Evolutionary conservation across 352 stramenopile species (phyloP).

Genomic region (Phytophthora sp.): DNA sequence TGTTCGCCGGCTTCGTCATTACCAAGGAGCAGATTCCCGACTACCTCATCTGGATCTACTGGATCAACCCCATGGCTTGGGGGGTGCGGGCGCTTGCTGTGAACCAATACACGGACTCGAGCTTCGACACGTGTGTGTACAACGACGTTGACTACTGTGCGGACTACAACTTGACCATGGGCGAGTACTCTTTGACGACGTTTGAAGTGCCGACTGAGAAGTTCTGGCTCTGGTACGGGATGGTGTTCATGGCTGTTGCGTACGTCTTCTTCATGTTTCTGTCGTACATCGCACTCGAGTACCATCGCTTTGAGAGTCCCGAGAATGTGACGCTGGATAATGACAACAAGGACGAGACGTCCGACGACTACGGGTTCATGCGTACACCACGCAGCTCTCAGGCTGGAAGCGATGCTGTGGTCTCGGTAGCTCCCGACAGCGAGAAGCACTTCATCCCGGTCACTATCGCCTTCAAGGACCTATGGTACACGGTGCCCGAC

Average conservation of each 20-base stretch:
- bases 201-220: slow-evolving; percentile 26
- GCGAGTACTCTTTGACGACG: slow-evolving; percentile 19
- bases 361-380: slow-evolving; percentile 12
- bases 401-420: neutral
- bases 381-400: slow-evolving; percentile 5
- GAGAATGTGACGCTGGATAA: slow-evolving; percentile 23
- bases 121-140: slow-evolving; percentile 22
- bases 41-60: slow-evolving; percentile 38
- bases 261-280: slow-evolving; percentile 35
- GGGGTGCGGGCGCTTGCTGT: slow-evolving; percentile 19
- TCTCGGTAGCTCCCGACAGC: neutral
- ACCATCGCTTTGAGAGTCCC: slow-evolving; percentile 13
- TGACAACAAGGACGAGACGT: neutral
- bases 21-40: slow-evolving; percentile 31
- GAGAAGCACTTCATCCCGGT: too few species aligned
- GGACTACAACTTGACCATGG: slow-evolving; percentile 18
- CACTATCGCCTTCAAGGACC: too few species aligned
- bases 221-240: slow-evolving; percentile 27
- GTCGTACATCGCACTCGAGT: slow-evolving; percentile 26
- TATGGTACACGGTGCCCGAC: too few species aligned
- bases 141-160: slow-evolving; percentile 20
- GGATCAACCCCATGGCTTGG: slow-evolving; percentile 27
- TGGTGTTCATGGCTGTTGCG: slow-evolving; percentile 9
- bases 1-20: slow-evolving; percentile 28
- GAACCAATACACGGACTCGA: slow-evolving; percentile 28